A percentile compares a stretch with the other conserved stretches of the same genome.
phyloP scores from a whole-genome alignment of 2,329 filamentous ascomycete genomes.

The Aspergillus latus region DNA sequence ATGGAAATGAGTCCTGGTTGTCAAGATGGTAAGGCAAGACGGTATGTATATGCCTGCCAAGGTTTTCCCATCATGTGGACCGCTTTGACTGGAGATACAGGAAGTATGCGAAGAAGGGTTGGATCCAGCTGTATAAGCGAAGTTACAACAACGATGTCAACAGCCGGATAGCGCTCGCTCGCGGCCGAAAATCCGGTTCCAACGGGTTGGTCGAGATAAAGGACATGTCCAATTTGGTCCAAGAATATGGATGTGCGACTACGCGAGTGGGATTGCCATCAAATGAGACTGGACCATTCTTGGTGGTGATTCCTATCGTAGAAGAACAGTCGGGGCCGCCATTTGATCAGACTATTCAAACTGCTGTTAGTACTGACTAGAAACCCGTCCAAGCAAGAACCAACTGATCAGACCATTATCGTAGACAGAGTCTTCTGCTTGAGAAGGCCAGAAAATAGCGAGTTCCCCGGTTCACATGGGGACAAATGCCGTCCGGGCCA shows the following conservation, averaged over 20 bases:
- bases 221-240: slow-evolving; percentile 34
- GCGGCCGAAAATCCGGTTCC: slow-evolving; percentile 38
- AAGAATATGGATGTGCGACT: slow-evolving; percentile 28
- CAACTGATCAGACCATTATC: slow-evolving; percentile 38
- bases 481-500: slow-evolving; percentile 36
- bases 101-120: slow-evolving; percentile 32
- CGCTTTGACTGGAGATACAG: slow-evolving; percentile 33
- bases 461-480: slow-evolving; percentile 29
- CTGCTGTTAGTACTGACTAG: slow-evolving; percentile 27
- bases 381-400: slow-evolving; percentile 11
- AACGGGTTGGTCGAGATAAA: slow-evolving; percentile 41
- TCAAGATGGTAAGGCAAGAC: slow-evolving; percentile 37
- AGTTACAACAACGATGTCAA: slow-evolving; percentile 30
- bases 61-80: slow-evolving; percentile 42
- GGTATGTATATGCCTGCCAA: slow-evolving; percentile 41
- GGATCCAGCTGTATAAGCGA: slow-evolving; percentile 35
- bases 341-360: slow-evolving; percentile 35
- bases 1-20: slow-evolving; percentile 28
- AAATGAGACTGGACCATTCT: slow-evolving; percentile 17
- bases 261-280: slow-evolving; percentile 24
- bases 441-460: slow-evolving; percentile 42
- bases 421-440: slow-evolving; percentile 30
- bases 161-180: slow-evolving; percentile 30
- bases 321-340: slow-evolving; percentile 40
- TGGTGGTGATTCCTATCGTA: slow-evolving; percentile 29